Base-by-base conservation (phyloP, 83 land plant species). In the Diphasiastrum complanatum region DNA sequence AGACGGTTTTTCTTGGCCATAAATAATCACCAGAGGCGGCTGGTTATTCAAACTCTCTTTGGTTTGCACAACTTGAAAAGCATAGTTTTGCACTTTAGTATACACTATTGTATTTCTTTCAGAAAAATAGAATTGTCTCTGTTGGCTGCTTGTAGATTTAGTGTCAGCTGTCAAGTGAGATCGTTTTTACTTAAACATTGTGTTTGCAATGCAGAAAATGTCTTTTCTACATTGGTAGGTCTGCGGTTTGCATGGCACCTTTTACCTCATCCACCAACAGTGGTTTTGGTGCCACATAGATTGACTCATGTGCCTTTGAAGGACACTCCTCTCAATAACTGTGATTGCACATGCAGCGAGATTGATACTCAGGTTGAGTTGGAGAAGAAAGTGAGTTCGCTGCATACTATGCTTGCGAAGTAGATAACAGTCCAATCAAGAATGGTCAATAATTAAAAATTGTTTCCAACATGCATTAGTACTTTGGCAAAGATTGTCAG, bases 221-320 rank as follows among this genome's bases (percentile, higher is more conserved):
- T 85, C 2, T 93, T 93, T 59, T 88, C 95, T 45, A 83, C 98
- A n/a, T 57, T 93, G 50, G 98, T 81, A 37, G 98, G 98, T 33
- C 66, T 93, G 43, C 80, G 82, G 60, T 89, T 93, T 56, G 57
- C 51, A 38, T 93, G 99, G 96, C 66, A 84, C 52, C 79, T 93
- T 45, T 66, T 61, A 41, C 85, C 91, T 37, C 8, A 40, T 33
- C 36, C 28, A 26, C 60, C 64, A 49, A 14, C 63, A 23, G 62
- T 50, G 33, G 71, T 80, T 70, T 60, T 50, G 14, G 33, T 38
- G 19, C 28, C 69, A 26, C 83, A 85, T 65, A 74, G 80, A 51
- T 79, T 93, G 66, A 64, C 69, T 18, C 99, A 93, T 75, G 81
- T 93, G 38, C 89, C 99, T 46, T 51, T 93, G 37, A 83, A 77